Base-by-base conservation (phyloP, 2,329 filamentous ascomycete genomes). In the Colletotrichum sp. region DNA sequence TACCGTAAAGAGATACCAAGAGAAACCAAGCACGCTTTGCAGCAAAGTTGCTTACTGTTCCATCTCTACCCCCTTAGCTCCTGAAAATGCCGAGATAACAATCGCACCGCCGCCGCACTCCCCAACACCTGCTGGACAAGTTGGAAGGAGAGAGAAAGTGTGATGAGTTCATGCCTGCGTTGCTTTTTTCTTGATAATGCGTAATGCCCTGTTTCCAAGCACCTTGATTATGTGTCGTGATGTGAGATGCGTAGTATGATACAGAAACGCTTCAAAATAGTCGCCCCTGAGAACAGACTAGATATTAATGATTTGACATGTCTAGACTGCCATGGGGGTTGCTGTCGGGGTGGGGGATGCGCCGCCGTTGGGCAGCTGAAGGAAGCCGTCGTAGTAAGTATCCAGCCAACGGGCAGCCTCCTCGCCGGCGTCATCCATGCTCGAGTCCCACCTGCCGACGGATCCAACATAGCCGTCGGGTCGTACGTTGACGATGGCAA, bases 381-480 rank as follows among this genome's bases (percentile, higher is more conserved):
- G 84, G 80, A 91, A 91, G 30, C 88, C 87, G 58, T 85, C 85
- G 78, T 90, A 91, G 79, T 91, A 91, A 18, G 82, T 81, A 78
- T 91, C 89, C 28, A 91, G 83, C 89, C 89, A 91, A 75, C 82
- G 84, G 32, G 89, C 90, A 10, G 90, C 90, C 62, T 88, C 85
- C 56, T 87, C 82, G 56, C 89, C 90, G 8, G 88, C 83, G 56
- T 88, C 88, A 70, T 89, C 88, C 32, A 88, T 80, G 78, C 85
- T 86, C 39, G 87, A 86, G 80, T 90, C 88, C 88, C 88, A 90
- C 55, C 88, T 84, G 60, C 88, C 86, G 28, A 94, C 83, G n/a
- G 89, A 91, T 2, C 93, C 94, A 6, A 95, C 91, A 81, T 95
- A 95, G 13, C 94, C 93, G 82, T 95, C 94, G 0, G 94, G 94